Base-by-base conservation (phyloP, 352 stramenopile species). In the Phytophthora vignae region DNA sequence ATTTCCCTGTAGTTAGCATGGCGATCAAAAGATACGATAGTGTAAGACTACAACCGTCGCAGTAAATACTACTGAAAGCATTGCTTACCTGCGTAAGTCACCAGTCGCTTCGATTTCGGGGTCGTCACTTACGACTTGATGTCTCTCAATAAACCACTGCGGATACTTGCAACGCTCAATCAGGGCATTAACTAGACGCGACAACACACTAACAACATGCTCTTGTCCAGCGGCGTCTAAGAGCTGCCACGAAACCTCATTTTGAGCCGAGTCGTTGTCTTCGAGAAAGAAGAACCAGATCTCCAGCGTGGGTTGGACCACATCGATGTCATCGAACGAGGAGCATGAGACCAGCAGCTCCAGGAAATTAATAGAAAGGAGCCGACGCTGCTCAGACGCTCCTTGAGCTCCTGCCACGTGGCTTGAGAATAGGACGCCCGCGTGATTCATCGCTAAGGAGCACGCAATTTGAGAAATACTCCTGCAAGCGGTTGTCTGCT, bases 201-300 rank as follows among this genome's bases (percentile, higher is more conserved):
- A 77, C 31, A 94, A 68, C 15, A 94, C 67, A 15, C 63, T 69
- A 5, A 87, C 38, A 8, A 91, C 73, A 29, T 85, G 70, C 2
- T 83, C 64, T 7, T 79, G 69, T 3, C 79, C 68, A 0, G 72
- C 40, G 1, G 31, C 52, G 2, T 74, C 78, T 29, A 94, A 60
- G 36, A 90, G 55, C 19, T 83, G 66, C 59, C 73, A 79, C 48
- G 83, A 82, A 12, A 76, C 64, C 15, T 84, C 82, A 42, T 79
- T 79, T 55, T 88, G 74, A 3, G 53, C 63, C 4, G 75, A 65
- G 52, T 33, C 29, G 29, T 71, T 79, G n/a, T 82, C 74, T 59
- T 96, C 89, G 10, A 96, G 76, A n/a, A 96, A 83, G 55, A 94
- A 94, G 74, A 93, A 96, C 89, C 89, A 96, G 31, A 96, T 92